A percentile compares a stretch with the other conserved stretches of the same genome.
Conservation (phyloP, 176 grass and related monocot genomes). For the Puccinellia tenuiflora region DNA sequence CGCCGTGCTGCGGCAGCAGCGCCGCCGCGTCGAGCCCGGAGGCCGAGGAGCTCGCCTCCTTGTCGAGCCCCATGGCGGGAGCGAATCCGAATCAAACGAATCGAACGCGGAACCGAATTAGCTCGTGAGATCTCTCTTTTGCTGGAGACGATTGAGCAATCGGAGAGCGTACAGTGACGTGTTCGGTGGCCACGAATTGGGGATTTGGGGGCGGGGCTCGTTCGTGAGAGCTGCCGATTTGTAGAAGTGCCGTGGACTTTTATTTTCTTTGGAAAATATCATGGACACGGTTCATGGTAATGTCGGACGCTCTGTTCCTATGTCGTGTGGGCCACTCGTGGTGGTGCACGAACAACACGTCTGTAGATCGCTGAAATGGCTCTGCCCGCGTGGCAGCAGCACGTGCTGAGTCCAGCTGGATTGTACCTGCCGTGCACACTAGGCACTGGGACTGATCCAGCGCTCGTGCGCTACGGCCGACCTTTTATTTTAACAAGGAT, state of each 20-base stretch:
- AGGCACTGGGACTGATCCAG: not conserved
- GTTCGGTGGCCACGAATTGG: not conserved
- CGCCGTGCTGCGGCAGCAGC: constrained; percentile 52
- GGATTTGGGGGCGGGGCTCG: not conserved
- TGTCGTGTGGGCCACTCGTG: not conserved
- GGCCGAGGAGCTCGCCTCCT: constrained; percentile 58
- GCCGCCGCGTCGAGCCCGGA: constrained; percentile 35
- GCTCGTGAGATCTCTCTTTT: not conserved
- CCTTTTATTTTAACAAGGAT: too few relatives aligned
- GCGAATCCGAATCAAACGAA: not conserved
- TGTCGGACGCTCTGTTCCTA: not conserved
- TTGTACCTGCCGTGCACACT: not conserved
- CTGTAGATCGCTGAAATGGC: not conserved
- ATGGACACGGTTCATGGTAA: constrained; percentile 28
- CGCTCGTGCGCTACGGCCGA: not conserved
- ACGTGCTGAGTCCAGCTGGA: not conserved
- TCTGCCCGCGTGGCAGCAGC: not conserved
- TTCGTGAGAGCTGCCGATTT: not conserved
- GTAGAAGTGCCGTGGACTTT: not conserved
- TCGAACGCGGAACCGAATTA: not conserved
- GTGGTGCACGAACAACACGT: not conserved
- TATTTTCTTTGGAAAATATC: not conserved
- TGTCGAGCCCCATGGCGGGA: constrained; percentile 51
- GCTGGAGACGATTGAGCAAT: not conserved
- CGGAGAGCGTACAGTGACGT: not conserved